Percentiles rank a stretch among this genome's conserved stretches.
phyloP scores from a whole-genome alignment of 768 basidiomycete species.

The Phanerodontia chrysosporium region DNA sequence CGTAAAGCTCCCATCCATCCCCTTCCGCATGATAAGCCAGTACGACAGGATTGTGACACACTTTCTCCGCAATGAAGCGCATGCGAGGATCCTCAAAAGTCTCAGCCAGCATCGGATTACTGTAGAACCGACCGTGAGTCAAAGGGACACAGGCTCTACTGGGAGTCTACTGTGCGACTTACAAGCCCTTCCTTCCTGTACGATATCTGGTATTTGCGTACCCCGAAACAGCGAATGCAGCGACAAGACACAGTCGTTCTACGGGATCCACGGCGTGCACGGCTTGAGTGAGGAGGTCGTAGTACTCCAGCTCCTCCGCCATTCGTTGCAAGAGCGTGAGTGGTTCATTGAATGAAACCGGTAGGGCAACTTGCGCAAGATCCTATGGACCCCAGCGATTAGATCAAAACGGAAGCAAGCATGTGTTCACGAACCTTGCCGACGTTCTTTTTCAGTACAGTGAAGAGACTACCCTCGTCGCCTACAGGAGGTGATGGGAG shows the following conservation, averaged over 20 bases:
- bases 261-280: conserved; percentile 52
- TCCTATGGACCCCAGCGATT: conserved; percentile 61
- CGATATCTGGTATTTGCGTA: conserved; percentile 81
- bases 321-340: conserved; percentile 75
- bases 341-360: conserved; percentile 90
- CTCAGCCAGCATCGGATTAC: conserved; percentile 85
- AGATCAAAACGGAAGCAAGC: not conserved
- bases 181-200: conserved; percentile 87
- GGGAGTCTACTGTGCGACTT: conserved; percentile 28
- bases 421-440: too few relatives aligned
- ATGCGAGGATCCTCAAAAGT: conserved; percentile 82
- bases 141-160: not conserved
- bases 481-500: conserved; percentile 58
- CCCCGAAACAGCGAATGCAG: conserved; percentile 81
- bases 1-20: conserved; percentile 67
- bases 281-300: conserved; percentile 63
- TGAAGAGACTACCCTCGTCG: conserved; percentile 80
- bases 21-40: conserved; percentile 87
- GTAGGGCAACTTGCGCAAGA: conserved; percentile 75
- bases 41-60: conserved; percentile 78
- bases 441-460: conserved; percentile 83
- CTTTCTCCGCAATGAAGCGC: conserved; percentile 85
- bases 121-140: conserved; percentile 24
- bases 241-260: conserved; percentile 69
- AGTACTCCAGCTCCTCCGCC: conserved; percentile 84